These are phyloP conservation scores for Nitzschia palea DNA, from an alignment of 108 stramenopile genomes.

Conservation along the genomic window DNA sequence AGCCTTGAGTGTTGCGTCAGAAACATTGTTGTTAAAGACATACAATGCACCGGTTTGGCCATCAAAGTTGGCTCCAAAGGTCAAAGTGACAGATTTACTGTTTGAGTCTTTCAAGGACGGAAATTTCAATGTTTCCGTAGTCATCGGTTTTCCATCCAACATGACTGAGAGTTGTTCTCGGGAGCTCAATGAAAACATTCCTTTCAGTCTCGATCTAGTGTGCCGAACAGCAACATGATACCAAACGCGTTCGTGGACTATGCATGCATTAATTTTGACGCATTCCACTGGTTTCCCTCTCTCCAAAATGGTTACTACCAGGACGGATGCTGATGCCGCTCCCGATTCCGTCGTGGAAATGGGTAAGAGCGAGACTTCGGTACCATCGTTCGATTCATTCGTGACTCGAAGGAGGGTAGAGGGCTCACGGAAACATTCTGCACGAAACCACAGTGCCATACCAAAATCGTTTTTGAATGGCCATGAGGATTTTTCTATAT, in stretches of 20 bases:
- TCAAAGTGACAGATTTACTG: conserved; percentile 22
- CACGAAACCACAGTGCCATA: conserved; percentile 78
- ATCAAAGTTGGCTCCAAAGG: conserved; percentile 59
- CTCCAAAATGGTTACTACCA: conserved; percentile 51
- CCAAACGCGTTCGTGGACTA: conserved; percentile 72
- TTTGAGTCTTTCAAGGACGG: conserved; percentile 39
- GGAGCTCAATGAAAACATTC: conserved; percentile 57
- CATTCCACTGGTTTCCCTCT: conserved; percentile 20
- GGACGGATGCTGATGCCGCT: conserved; percentile 8
- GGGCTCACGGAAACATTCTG: conserved; percentile 52
- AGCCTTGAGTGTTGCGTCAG: conserved; percentile 67
- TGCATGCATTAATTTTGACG: conserved; percentile 57
- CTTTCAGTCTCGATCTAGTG: conserved; percentile 59
- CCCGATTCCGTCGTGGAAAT: conserved; percentile 15
- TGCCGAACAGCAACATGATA: conserved; percentile 78
- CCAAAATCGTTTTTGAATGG: conserved; percentile 82
- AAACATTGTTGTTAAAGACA: conserved; percentile 66
- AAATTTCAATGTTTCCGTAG: conserved; percentile 56
- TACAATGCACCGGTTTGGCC: conserved; percentile 72
- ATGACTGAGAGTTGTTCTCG: conserved; percentile 74
- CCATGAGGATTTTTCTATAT: conserved; percentile 50
- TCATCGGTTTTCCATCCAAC: conserved; percentile 77
- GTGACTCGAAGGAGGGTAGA: conserved; percentile 46
- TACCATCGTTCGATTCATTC: conserved; percentile 51
- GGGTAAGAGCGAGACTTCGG: conserved; percentile 55